phyloP scores from a whole-genome alignment of 352 stramenopile genomes.

The Globisporangium spinosum region DNA sequence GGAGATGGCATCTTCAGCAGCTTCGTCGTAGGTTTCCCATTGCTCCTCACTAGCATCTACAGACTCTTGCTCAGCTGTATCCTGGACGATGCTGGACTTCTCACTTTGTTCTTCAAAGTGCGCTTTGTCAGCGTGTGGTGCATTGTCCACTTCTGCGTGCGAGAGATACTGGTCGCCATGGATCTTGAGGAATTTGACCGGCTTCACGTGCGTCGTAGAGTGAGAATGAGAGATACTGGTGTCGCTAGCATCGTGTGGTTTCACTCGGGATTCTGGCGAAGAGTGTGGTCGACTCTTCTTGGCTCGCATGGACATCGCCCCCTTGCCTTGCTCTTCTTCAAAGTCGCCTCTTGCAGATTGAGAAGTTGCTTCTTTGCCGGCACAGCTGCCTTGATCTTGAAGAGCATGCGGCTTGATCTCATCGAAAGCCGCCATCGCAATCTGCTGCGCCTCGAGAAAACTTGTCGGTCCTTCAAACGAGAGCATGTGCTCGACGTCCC shows the following conservation, averaged over 20 bases:
- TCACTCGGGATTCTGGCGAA: neutral
- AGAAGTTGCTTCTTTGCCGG: neutral
- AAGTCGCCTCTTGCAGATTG: neutral
- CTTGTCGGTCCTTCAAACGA: constrained; percentile 34
- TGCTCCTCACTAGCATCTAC: neutral
- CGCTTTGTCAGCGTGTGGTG: neutral
- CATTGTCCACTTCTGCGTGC: neutral
- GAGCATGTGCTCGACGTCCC: constrained; percentile 3
- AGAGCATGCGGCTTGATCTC: neutral
- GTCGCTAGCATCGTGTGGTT: neutral
- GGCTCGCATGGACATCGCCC: neutral
- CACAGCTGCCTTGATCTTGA: neutral
- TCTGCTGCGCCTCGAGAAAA: constrained; percentile 38
- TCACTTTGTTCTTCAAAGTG: neutral
- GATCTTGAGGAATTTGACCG: neutral
- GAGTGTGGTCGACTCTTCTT: constrained; percentile 10
- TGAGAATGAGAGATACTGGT: neutral
- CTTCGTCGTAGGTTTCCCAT: constrained; percentile 9
- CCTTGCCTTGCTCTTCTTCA: neutral
- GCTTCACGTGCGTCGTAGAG: neutral
- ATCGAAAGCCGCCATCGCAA: constrained; percentile 21
- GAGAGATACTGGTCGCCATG: neutral
- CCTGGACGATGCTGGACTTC: neutral
- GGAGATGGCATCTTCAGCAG: constrained; percentile 5
- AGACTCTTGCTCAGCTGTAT: neutral